Evolutionary conservation across 2,329 filamentous ascomycete genomes (phyloP).

Genomic region (Bipolaris oryzae): DNA sequence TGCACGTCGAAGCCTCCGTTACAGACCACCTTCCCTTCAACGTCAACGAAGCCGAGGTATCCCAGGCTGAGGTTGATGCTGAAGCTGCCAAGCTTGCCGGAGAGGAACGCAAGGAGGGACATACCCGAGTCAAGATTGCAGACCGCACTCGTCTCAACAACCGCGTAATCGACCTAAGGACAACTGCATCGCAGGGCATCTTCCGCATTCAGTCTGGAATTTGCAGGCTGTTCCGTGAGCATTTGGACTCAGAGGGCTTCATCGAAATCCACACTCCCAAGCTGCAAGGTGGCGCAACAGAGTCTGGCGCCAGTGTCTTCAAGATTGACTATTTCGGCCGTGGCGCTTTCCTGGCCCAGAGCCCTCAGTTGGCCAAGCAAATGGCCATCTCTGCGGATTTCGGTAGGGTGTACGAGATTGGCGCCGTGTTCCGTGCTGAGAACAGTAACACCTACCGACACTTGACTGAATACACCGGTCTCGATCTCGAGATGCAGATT

Average conservation of each 20-base stretch:
- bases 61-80: constrained; percentile 61
- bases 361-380: constrained; percentile 90
- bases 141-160: constrained; percentile 77
- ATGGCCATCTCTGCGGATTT: constrained; percentile 92
- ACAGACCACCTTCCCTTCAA: constrained; percentile 70
- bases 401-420: constrained; percentile 85
- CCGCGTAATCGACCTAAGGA: constrained; percentile 82
- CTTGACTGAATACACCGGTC: constrained; percentile 90
- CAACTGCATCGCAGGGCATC: constrained; percentile 83
- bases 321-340: constrained; percentile 90
- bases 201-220: constrained; percentile 86
- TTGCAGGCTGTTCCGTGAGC: constrained; percentile 77
- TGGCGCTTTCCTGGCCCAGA: constrained; percentile 86
- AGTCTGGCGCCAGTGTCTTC: constrained; percentile 91
- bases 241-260: constrained; percentile 77
- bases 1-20: constrained; percentile 67
- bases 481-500: constrained; percentile 92
- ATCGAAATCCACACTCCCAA: constrained; percentile 95
- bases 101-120: constrained; percentile 62
- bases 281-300: constrained; percentile 85
- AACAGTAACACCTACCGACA: constrained; percentile 96
- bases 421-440: constrained; percentile 89
- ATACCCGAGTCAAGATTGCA: constrained; percentile 65
- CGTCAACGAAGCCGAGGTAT: constrained; percentile 72
- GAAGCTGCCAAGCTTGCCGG: constrained; percentile 48